These are phyloP conservation scores for Diophrys appendiculata DNA, from an alignment of 73 alveolate species.

Conservation along the genomic window DNA sequence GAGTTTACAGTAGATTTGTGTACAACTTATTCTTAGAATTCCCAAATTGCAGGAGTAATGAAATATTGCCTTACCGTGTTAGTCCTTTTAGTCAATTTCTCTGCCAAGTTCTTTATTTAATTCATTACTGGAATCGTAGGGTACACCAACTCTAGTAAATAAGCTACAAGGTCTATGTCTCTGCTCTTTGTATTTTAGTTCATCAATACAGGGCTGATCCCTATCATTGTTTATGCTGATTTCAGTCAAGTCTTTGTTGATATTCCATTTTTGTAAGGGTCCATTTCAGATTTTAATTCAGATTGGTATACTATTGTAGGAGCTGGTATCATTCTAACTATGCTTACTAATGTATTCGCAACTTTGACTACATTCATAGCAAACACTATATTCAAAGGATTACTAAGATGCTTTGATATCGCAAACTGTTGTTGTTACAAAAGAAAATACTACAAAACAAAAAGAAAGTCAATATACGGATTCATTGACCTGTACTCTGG, in stretches of 20 bases:
- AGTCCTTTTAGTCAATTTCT: background rate
- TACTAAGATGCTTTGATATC: background rate
- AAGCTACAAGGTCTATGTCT: background rate
- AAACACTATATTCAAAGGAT: background rate
- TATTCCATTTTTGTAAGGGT: conserved; percentile 11
- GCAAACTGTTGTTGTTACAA: background rate
- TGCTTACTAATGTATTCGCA: conserved; percentile 17
- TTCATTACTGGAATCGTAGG: background rate
- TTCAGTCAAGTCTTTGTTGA: background rate
- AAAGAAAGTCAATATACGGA: too few species aligned
- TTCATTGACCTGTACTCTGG: too few species aligned
- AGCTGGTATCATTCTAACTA: conserved; percentile 11
- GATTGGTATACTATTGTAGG: conserved; percentile 30
- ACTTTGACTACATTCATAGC: background rate
- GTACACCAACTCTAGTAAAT: background rate
- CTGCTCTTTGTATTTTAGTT: background rate
- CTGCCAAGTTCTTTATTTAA: background rate
- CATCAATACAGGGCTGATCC: background rate
- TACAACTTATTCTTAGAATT: background rate
- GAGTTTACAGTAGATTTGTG: background rate
- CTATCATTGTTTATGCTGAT: background rate
- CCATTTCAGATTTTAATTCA: conserved; percentile 9
- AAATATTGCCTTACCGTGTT: background rate
- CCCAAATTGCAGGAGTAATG: background rate
- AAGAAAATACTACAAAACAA: too few species aligned